Base-by-base conservation (phyloP, 495 filamentous ascomycete genomes). In the Penicillium bialowiezense region DNA sequence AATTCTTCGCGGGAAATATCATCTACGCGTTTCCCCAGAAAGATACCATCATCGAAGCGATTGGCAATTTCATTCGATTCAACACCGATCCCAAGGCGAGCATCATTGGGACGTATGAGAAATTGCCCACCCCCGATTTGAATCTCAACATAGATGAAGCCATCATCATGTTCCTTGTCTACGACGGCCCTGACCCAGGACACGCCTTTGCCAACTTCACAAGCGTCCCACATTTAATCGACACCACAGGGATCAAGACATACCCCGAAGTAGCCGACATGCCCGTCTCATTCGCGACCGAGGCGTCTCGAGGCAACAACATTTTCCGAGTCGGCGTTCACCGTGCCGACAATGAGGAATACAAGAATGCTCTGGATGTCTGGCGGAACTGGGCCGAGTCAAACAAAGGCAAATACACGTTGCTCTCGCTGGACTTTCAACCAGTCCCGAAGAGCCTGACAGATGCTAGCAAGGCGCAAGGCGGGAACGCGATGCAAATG, bases 401-500 rank as follows among this genome's bases (percentile, higher is more conserved):
- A 7, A 52, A 69, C 41, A 69, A 69, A 28, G 56, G 61, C 34
- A 60, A 52, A 52, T 69, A 67, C 37, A 19, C 36, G 3, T 51
- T 65, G 9, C 59, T 62, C 1, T 67, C 63, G 1, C 38, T 69
- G 17, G 65, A 69, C 29, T 69, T 60, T 45, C 61, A 69, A 48
- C 65, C 65, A 5, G 57, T 69, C 2, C 64, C 64, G 10, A 52
- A 52, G 21, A 65, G 61, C 38, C 34, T 69, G 50, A 69, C 65
- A 1, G 65, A 69, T 36, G 64, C 65, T 7, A 69, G 65, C 42
- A 65, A 63, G 24, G 52, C 59, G 1, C 66, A 66, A 33, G 64
- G 65, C 5, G 66, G 64, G 2, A 69, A 69, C 38, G 64, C 65
- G 19, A 68, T 69, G 66, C 52, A 66, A 29, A 69, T 69, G 64